Base-by-base conservation (phyloP, 257 asterid species). In the Scutellaria barbata region DNA sequence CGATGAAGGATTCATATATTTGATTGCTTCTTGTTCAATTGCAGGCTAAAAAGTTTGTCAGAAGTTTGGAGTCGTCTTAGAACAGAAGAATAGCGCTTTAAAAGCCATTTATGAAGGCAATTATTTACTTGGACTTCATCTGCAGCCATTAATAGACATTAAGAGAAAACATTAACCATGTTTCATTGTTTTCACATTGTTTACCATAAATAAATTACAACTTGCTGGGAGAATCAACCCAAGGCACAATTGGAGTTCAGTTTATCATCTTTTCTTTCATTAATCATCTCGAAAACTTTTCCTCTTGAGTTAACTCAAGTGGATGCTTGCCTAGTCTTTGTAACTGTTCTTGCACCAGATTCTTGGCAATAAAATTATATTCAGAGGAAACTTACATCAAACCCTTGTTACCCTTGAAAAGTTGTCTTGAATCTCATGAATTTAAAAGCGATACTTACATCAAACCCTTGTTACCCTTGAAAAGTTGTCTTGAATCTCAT, bases 1-100 rank as follows among this genome's bases (percentile, higher is more conserved):
- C 57, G 20, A 11, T 10, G 12, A 37, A 18, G 30, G 13, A 40
- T 51, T 62, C 69, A 52, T 39, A 20, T 20, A 47, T 40, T 50
- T 68, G 72, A 0, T 30, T 40, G 39, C 51, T 50, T 62, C 40
- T 57, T 58, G 67, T 77, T 66, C 62, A 55, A 22, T 78, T 62
- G 56, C 91, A 92, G 98, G 96, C 92, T 5, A 92, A 90, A 77
- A 89, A 84, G 79, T 74, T 88, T 1, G 92, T 92, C 11, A 77
- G 83, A 75, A 82, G 62, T 66, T 43, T 88, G 55, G 96, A 92
- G 79, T 85, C 91, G 7, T 20, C 96, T 78, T 85, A 76, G 80
- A 60, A 41, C 56, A n/a, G 74, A 68, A 67, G 74, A 72, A 39
- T 12, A 41, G 46, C 63, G 63, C 52, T 43, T 51, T 4, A 52